phyloP scores from a whole-genome alignment of 495 filamentous ascomycete genomes.

The Sabuloglossum arenarium region DNA sequence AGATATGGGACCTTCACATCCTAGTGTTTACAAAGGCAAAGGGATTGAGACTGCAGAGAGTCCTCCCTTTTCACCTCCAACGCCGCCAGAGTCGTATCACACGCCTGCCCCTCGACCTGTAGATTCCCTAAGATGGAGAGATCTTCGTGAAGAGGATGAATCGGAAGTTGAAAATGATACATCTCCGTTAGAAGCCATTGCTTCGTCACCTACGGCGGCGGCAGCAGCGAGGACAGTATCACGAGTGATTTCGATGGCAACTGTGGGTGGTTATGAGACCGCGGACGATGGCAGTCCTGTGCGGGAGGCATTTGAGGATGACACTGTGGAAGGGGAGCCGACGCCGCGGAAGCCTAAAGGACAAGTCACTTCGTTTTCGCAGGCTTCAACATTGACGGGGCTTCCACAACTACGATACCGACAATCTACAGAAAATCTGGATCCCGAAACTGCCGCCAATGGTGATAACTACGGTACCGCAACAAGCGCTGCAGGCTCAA shows the following conservation, averaged over 20 bases:
- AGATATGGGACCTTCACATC: conserved; percentile 10
- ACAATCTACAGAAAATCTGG: conserved; percentile 7
- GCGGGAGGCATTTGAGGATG: conserved; percentile 11
- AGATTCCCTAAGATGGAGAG: conserved; percentile 11
- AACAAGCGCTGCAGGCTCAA: conserved; percentile 18
- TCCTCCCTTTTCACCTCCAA: conserved; percentile 15
- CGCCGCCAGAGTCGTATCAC: conserved; percentile 25
- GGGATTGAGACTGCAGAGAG: conserved; percentile 9
- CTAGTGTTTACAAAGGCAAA: conserved; percentile 9
- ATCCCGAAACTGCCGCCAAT: conserved; percentile 9
- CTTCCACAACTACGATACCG: not conserved
- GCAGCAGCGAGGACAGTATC: conserved; percentile 36
- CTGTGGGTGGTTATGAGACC: conserved; percentile 13
- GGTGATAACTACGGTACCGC: not conserved
- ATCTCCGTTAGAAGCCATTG: conserved; percentile 35
- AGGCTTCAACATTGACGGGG: not conserved
- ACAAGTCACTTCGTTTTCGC: conserved; percentile 13
- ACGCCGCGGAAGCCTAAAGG: conserved; percentile 12
- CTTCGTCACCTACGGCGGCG: conserved; percentile 46
- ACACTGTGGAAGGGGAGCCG: conserved; percentile 14
- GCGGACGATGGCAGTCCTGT: conserved; percentile 18
- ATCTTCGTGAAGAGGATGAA: conserved; percentile 9
- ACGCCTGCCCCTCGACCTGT: conserved; percentile 22
- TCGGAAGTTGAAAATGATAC: conserved; percentile 24
- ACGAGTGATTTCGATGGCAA: conserved; percentile 26